Evolutionary conservation across 2,329 filamentous ascomycete species (phyloP).

Genomic region (Beauveria rudraprayagi): DNA sequence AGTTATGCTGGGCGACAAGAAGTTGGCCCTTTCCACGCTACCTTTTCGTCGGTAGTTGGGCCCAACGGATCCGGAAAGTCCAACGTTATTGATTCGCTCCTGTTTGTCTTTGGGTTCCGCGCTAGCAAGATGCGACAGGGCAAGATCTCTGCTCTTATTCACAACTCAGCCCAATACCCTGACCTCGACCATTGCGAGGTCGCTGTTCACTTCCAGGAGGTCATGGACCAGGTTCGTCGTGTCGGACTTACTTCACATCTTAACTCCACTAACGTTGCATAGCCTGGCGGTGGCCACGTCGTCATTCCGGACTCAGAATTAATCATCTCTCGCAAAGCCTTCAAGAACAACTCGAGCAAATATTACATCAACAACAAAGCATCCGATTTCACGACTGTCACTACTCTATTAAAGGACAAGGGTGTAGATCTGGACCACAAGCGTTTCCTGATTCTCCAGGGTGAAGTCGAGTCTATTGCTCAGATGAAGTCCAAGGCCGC

Average conservation of each 20-base stretch:
- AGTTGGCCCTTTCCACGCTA: slow-evolving; percentile 92
- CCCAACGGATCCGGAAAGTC: slow-evolving; percentile 98
- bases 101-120: slow-evolving; percentile 98
- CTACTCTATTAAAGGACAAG: slow-evolving; percentile 73
- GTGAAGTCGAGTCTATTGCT: slow-evolving; percentile 96
- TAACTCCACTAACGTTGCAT: slow-evolving; percentile 19
- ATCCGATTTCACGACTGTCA: slow-evolving; percentile 89
- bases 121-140: slow-evolving; percentile 99
- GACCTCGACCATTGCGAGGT: slow-evolving; percentile 90
- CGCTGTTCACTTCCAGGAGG: slow-evolving; percentile 91
- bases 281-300: slow-evolving; percentile 65
- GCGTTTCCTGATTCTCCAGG: slow-evolving; percentile 92
- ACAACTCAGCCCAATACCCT: slow-evolving; percentile 85
- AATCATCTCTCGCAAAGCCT: slow-evolving; percentile 82
- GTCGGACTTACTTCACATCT: neutral
- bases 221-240: slow-evolving; percentile 67
- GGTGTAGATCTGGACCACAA: slow-evolving; percentile 97
- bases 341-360: slow-evolving; percentile 97
- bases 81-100: slow-evolving; percentile 94
- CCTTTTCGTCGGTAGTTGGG: slow-evolving; percentile 95
- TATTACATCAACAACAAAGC: slow-evolving; percentile 92
- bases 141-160: slow-evolving; percentile 94
- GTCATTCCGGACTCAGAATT: slow-evolving; percentile 77
- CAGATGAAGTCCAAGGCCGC: slow-evolving; percentile 98
- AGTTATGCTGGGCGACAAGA: slow-evolving; percentile 94